phyloP scores from a whole-genome alignment of 2,329 filamentous ascomycete species.

The Teratosphaeriaceae sp. region DNA sequence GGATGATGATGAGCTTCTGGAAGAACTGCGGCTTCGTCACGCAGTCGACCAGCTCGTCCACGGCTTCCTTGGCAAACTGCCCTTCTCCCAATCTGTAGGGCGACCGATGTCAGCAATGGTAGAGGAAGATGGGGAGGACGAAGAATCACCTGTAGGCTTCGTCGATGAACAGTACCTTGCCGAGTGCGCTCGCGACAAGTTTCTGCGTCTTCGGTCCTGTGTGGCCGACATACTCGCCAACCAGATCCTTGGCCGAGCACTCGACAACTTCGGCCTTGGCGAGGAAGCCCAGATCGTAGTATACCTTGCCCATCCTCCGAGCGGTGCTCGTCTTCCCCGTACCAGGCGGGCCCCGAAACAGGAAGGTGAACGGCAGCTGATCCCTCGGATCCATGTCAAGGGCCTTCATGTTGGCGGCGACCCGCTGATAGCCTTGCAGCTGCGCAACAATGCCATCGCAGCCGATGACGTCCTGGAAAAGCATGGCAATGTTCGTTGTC shows the following conservation, averaged over 20 bases:
- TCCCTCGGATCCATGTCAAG: slow-evolving; percentile 50
- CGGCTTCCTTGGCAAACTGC: slow-evolving; percentile 50
- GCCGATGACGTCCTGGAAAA: slow-evolving; percentile 56
- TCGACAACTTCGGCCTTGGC: slow-evolving; percentile 54
- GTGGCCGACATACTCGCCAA: slow-evolving; percentile 63
- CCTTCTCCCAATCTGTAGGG: slow-evolving; percentile 54
- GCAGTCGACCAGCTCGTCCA: slow-evolving; percentile 47
- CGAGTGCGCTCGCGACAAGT: slow-evolving; percentile 55
- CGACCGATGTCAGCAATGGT: too few relatives aligned
- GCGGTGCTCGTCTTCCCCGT: slow-evolving; percentile 68
- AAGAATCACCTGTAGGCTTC: slow-evolving; percentile 67
- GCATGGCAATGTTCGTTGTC: slow-evolving; percentile 42
- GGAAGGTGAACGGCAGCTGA: slow-evolving; percentile 59
- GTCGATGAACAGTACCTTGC: slow-evolving; percentile 64
- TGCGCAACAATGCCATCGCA: slow-evolving; percentile 48
- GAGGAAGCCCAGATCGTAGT: slow-evolving; percentile 67
- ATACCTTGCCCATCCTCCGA: slow-evolving; percentile 67
- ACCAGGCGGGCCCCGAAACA: slow-evolving; percentile 62
- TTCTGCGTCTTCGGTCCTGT: slow-evolving; percentile 61
- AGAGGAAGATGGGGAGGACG: too few relatives aligned
- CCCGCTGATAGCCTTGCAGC: slow-evolving; percentile 50
- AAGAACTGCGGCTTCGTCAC: slow-evolving; percentile 52
- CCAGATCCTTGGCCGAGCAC: slow-evolving; percentile 60
- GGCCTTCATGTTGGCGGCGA: slow-evolving; percentile 45
- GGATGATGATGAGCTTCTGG: slow-evolving; percentile 57